Conservation (phyloP, 208 protist species). For the Zelonia costaricensis region DNA sequence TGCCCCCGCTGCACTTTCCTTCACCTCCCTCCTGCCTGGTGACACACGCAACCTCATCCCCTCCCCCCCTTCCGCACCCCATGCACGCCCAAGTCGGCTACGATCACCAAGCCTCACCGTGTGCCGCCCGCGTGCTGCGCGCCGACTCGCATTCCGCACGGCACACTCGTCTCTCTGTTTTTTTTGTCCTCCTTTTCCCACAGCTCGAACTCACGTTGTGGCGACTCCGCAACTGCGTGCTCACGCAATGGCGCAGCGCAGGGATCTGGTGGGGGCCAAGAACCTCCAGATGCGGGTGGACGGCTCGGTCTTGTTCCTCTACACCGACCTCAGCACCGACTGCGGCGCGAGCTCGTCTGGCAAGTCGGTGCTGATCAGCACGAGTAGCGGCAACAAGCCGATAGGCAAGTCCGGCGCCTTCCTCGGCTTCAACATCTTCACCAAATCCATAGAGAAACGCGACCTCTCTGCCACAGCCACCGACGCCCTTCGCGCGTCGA, state of each 20-base stretch:
- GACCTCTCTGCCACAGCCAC: constrained; percentile 30
- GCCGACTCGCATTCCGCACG: too few relatives aligned
- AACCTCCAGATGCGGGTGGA: constrained; percentile 53
- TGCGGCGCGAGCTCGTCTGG: constrained; percentile 60
- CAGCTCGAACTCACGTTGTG: too few relatives aligned
- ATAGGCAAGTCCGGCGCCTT: constrained; percentile 71
- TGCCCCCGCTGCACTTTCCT: too few relatives aligned
- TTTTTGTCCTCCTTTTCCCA: too few relatives aligned
- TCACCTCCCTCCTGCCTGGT: too few relatives aligned
- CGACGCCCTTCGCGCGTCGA: constrained; percentile 25
- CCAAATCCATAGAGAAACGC: constrained; percentile 42
- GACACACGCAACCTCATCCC: too few relatives aligned
- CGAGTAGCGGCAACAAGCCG: constrained; percentile 74
- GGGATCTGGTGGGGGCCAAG: constrained; percentile 41
- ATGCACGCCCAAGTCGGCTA: too few relatives aligned
- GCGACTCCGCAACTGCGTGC: too few relatives aligned
- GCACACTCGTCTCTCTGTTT: too few relatives aligned
- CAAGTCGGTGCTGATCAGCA: constrained; percentile 74
- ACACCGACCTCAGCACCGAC: constrained; percentile 60
- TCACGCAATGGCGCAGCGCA: constrained; percentile 2
- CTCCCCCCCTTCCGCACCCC: too few relatives aligned
- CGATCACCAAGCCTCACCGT: too few relatives aligned
- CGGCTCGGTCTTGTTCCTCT: constrained; percentile 44
- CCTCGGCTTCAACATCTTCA: constrained; percentile 82
- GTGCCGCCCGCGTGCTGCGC: too few relatives aligned